Evolutionary conservation across 2,329 filamentous ascomycete species (phyloP).

Genomic region (Shiraia bambusicola): DNA sequence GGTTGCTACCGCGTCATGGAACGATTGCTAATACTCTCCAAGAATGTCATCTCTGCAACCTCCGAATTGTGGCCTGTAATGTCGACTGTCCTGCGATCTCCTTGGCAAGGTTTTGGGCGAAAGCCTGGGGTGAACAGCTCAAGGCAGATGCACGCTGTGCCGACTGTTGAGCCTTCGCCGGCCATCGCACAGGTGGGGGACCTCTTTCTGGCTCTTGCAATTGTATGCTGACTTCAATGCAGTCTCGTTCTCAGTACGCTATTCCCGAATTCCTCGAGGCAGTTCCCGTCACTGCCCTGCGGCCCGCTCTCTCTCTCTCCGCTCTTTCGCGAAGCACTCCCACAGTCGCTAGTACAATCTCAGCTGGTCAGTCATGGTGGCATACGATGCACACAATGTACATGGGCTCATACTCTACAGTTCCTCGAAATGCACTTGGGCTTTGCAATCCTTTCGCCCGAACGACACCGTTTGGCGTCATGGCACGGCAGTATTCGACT

Average conservation of each 20-base stretch:
- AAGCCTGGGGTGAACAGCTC: slow-evolving; percentile 22
- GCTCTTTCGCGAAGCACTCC: slow-evolving; percentile 12
- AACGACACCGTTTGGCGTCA: slow-evolving; percentile 26
- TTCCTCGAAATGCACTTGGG: slow-evolving; percentile 36
- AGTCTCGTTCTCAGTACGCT: slow-evolving; percentile 11
- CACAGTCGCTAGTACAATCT: slow-evolving; percentile 17
- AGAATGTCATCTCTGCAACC: slow-evolving; percentile 49
- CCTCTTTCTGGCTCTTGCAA: background rate
- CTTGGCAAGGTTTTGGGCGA: slow-evolving; percentile 35
- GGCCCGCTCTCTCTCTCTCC: slow-evolving; percentile 10
- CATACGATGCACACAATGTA: background rate
- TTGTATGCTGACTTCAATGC: slow-evolving; percentile 7
- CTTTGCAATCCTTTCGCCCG: slow-evolving; percentile 39
- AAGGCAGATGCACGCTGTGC: slow-evolving; percentile 23
- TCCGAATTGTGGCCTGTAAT: slow-evolving; percentile 46
- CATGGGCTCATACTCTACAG: slow-evolving; percentile 17
- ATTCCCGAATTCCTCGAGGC: slow-evolving; percentile 29
- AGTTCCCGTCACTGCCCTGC: slow-evolving; percentile 23
- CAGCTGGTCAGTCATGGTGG: slow-evolving; percentile 21
- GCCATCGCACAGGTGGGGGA: slow-evolving; percentile 3
- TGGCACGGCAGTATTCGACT: slow-evolving; percentile 44
- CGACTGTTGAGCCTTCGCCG: slow-evolving; percentile 6
- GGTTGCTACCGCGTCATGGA: slow-evolving; percentile 16
- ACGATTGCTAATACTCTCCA: slow-evolving; percentile 18
- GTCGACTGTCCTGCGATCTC: slow-evolving; percentile 38